phyloP scores from a whole-genome alignment of 495 filamentous ascomycete genomes.

The Neurospora pannonica region DNA sequence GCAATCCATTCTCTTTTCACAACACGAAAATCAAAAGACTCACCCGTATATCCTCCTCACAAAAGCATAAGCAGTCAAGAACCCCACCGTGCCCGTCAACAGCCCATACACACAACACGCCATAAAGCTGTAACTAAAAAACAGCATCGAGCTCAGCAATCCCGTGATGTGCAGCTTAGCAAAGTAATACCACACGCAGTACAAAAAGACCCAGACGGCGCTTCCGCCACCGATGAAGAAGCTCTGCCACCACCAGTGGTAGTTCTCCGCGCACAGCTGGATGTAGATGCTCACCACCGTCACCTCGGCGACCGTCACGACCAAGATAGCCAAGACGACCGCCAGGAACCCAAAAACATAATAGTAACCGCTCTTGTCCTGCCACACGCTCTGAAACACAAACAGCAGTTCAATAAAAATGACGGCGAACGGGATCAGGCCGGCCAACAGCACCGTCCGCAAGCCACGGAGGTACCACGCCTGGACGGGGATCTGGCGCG shows the following conservation, averaged over 20 bases:
- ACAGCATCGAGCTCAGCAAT: constrained; percentile 69
- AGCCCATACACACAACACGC: constrained; percentile 80
- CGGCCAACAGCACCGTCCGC: constrained; percentile 60
- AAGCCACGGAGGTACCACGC: constrained; percentile 67
- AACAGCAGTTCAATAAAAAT: constrained; percentile 92
- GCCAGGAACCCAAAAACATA: constrained; percentile 90
- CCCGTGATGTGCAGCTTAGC: constrained; percentile 76
- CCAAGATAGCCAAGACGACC: constrained; percentile 62
- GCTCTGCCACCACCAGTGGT: constrained; percentile 94
- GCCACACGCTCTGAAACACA: constrained; percentile 86
- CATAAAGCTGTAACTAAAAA: constrained; percentile 75
- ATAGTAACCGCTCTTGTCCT: constrained; percentile 89
- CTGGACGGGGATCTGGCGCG: constrained; percentile 69
- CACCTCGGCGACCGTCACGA: constrained; percentile 78
- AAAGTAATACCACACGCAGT: constrained; percentile 81
- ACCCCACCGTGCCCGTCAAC: constrained; percentile 79
- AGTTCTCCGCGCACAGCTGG: constrained; percentile 81
- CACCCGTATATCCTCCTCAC: constrained; percentile 82
- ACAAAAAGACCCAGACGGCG: constrained; percentile 77
- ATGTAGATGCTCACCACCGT: constrained; percentile 84
- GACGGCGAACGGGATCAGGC: constrained; percentile 82
- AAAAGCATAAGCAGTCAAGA: constrained; percentile 81
- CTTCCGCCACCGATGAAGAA: constrained; percentile 76
- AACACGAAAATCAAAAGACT: constrained; percentile 25
- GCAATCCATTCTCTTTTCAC: background rate